Evolutionary conservation across 2,329 filamentous ascomycete species (phyloP), one percentile per base, ranked within the genome.

Genomic region (Dissoconium aciculare): DNA sequence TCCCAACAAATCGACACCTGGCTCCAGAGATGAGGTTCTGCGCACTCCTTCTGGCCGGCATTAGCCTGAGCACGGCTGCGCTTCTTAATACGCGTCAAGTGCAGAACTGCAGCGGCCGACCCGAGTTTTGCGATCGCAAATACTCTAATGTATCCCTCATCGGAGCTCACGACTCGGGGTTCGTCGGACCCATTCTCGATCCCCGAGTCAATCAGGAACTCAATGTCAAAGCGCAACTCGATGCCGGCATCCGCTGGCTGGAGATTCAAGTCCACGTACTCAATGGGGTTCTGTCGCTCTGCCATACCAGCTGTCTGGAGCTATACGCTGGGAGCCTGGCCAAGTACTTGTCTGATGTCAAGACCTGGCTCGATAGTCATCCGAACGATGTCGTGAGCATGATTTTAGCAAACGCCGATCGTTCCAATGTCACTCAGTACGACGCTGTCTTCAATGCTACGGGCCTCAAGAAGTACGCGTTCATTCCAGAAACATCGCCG

Each of bases 361-460:
- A 70, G 46, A 53, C 49, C 1, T 81, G 72, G 67, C 56, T 80
- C 40, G 66, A 69, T 28, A 52, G 40, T 10, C 63, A 79, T 39
- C 82, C 83, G 0, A 84, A 82, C 55, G 85, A 94, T 42, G 78
- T 93, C 2, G 69, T 94, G 11, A 85, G 82, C 1, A 74, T 94
- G 39, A 62, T 94, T 12, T 72, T 94, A 23, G 82, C 76, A 33
- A 94, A 94, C 52, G 60, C 57, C 4, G 74, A 78, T 36, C 56
- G 53, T 27, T 67, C 68, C 28, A 46, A 63, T 27, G 57, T 63
- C 2, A 55, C 55, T 32, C 52, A 60, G 34, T 48, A 56, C 30
- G 53, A 56, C 12, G 45, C 37, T 34, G 53, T 54, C n/a, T 71
- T 71, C 44, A 60, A 60, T 30, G 53, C 66, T 34, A 63, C 64